Evolutionary conservation across 2,329 filamentous ascomycete species (phyloP), one percentile per base, ranked within the genome.

Genomic region (Stagonosporopsis cucurbitacearum): DNA sequence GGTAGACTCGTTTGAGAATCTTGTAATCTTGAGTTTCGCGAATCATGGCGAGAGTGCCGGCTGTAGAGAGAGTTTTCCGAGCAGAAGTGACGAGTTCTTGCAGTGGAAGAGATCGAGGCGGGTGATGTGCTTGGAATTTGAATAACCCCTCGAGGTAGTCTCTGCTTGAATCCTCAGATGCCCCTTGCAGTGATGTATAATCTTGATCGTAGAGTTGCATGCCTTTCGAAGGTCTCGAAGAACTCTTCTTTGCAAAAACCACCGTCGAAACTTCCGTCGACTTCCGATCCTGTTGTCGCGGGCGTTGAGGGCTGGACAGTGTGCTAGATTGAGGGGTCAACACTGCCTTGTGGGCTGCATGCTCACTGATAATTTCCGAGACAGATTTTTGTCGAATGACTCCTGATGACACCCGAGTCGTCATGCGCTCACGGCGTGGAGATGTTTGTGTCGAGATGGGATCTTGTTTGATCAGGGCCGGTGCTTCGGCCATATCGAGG

Each of bases 11-110:
- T 52, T 92, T 88, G 4, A 98, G 76, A 26, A 96, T 90, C 52
- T 91, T 88, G 67, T 91, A 95, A 48, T 96, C 91, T 74, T 96
- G 92, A 54, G 89, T 88, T 67, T 98, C 93, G 44, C 92, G 86
- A 36, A 96, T 86, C 39, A 92, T 89, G 1, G 96, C 85, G 54
- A 92, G 88, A 46, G 93, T 88, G 70, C 97, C 93, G 1, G 88
- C 82, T 0, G 94, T 98, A 1, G 89, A 92, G 11, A 98, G 80
- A 0, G 92, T 96, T 74, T 99, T 99, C 69, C 93, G 90, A 4
- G 93, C 91, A 40, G 91, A 89, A 51, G 88, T 85, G 3, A 98
- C 80, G 0, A 98, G 82, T 37, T 91, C 88, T 53, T 90, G 79
- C n/a, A 88, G 77, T 22, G 81, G 78, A 17, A 75, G 75, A 37